Base-by-base conservation (phyloP, 2,329 filamentous ascomycete species). In the Colletotrichum liaoningense region DNA sequence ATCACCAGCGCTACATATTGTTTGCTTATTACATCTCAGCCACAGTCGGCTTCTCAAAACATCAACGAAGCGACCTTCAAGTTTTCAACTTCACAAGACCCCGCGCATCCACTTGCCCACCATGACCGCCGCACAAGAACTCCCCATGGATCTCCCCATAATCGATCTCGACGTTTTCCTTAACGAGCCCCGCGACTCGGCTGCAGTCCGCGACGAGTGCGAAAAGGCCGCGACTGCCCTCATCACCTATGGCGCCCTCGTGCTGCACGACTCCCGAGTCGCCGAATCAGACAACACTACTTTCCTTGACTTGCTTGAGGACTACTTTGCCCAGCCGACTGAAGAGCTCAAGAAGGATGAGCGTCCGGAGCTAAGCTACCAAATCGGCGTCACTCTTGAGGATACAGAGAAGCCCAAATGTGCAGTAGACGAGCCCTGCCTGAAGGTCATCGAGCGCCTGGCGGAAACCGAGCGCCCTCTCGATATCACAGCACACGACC, bases 331-430 rank as follows among this genome's bases (percentile, higher is more conserved):
- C 42, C 89, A 91, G 80, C 86, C 89, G 19, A 81, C 83, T 22
- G 84, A 79, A 9, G 79, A 78, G 2, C 84, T 91, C 46, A 80
- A 79, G 62, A 79, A 78, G 46, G 89, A 91, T 76, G 88, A 90
- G 82, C 85, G 88, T 2, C 89, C 89, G 6, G 87, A 88, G 77
- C 82, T 91, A 30, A 86, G 86, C 78, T 91, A 90, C 82, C 89
- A 91, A 81, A 85, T 91, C 63, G 89, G 89, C 75, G 89, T 90
- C 55, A 91, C 89, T 38, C 86, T 91, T 68, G 89, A 90, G 77
- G 89, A 90, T 81, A 91, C 89, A 1, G 89, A 91, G 83, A 89
- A 88, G 83, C 89, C 89, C 67, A 90, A 90, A 81, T 91, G 89
- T 80, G 89, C 89, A 72, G 89, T 90, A 75, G 88, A 91, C 79